Base-by-base conservation (phyloP, 2,329 filamentous ascomycete genomes). In the Orbilia oligospora region DNA sequence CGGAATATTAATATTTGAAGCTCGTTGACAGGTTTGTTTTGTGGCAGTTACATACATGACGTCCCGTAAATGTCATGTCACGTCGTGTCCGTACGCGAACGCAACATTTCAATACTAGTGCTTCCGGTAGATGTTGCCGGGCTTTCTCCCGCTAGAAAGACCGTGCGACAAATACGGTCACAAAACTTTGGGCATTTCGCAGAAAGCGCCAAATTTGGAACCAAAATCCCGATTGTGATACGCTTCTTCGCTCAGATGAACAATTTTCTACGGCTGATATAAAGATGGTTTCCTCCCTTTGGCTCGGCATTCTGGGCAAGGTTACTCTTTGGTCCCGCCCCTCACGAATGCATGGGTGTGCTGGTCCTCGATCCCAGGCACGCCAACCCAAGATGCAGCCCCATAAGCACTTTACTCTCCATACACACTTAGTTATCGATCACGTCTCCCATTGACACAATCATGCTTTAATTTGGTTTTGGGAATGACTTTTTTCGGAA, bases 271-370 rank as follows among this genome's bases (percentile, higher is more conserved):
- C 71, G 71, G 71, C 71, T 75, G 71, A 75, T 75, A 44, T 63
- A 61, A 55, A 18, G 38, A 36, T 64, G 36, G 55, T 55, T 44
- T 33, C 18, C 24, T 30, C 22, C 22, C 36, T 72, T 33, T n/a
- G 33, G 48, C 44, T 53, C 46, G 55, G 22, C 41, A 36, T 53
- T 36, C 38, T 55, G 64, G 70, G 36, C 61, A 67, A 73, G 61
- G 61, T 61, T 73, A 73, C 70, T 61, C 63, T 69, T 75, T 55
- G 53, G 55, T 71, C 64, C 53, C 49, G 36, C 64, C 71, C 71
- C 56, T 75, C 48, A 75, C 48, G 22, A 56, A 55, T 53, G 56
- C 71, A 68, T 75, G 64, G 71, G 41, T 68, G 70, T 30, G 70
- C 53, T 61, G 70, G 56, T 55, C 44, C 27, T 24, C n/a, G 61